phyloP scores from a whole-genome alignment of 495 filamentous ascomycete species.

The Penicillium egyptiacum region DNA sequence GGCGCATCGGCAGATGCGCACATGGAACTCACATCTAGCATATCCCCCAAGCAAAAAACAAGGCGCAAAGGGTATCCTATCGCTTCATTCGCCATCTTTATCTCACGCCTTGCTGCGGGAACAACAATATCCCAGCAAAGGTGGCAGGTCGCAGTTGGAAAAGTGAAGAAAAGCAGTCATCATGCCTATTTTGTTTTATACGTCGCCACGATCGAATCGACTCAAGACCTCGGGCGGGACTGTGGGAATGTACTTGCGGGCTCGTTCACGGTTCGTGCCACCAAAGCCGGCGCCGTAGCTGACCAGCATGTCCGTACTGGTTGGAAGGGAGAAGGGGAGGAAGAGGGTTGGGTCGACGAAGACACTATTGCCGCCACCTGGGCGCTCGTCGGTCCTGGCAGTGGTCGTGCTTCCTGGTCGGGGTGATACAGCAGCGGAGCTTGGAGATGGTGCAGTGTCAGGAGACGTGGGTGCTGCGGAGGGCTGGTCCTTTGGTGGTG shows the following conservation, averaged over 20 bases:
- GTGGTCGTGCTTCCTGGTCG: constrained; percentile 23
- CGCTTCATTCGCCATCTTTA: background rate
- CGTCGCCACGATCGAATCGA: constrained; percentile 70
- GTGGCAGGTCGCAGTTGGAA: background rate
- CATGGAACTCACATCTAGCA: background rate
- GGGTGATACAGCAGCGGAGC: constrained; percentile 28
- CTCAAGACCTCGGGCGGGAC: constrained; percentile 91
- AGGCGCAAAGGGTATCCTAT: background rate
- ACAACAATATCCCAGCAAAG: background rate
- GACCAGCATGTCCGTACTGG: constrained; percentile 95
- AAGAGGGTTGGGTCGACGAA: constrained; percentile 88
- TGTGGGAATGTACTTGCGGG: constrained; percentile 93
- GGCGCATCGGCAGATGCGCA: background rate
- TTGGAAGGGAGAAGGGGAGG: constrained; percentile 90
- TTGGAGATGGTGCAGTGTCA: constrained; percentile 27
- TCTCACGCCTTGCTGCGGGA: no score
- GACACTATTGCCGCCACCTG: constrained; percentile 48
- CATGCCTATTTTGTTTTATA: constrained; percentile 1
- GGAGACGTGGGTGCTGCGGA: constrained; percentile 30
- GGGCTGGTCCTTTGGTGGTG: constrained; percentile 45
- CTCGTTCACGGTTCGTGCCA: constrained; percentile 85
- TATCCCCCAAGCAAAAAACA: background rate
- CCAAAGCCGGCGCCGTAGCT: constrained; percentile 94
- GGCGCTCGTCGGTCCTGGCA: constrained; percentile 34
- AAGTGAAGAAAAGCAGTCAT: background rate